Evolutionary conservation across 441 rosid genomes (phyloP).

Genomic region (Brassica hybrid): DNA sequence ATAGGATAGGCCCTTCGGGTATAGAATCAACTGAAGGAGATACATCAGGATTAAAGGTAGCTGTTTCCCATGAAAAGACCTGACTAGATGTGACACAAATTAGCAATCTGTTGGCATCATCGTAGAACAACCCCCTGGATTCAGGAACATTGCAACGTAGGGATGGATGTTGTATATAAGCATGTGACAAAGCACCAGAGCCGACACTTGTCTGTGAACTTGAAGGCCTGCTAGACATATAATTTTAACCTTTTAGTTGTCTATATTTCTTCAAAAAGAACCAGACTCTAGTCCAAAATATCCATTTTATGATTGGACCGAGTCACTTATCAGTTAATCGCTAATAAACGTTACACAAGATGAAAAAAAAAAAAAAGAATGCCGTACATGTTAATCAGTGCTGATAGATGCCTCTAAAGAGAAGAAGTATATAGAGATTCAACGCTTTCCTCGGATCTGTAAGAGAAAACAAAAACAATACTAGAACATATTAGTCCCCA

Average conservation of each 20-base stretch:
- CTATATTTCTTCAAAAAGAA: constrained; percentile 13
- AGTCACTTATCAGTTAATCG: constrained; percentile 5
- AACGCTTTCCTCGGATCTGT: constrained; percentile 74
- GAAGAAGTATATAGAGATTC: constrained; percentile 19
- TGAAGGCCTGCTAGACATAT: constrained; percentile 68
- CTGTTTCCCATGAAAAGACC: constrained; percentile 87
- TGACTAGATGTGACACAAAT: constrained; percentile 66
- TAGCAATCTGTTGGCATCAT: constrained; percentile 85
- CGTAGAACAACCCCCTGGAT: constrained; percentile 79
- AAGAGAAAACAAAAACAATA: constrained; percentile 23
- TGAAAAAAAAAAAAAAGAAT: neutral
- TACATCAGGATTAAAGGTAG: constrained; percentile 58
- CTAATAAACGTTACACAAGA: constrained; percentile 1
- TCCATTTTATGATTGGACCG: constrained; percentile 3
- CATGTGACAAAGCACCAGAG: constrained; percentile 89
- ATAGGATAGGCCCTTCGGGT: constrained; percentile 77
- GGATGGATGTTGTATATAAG: constrained; percentile 75
- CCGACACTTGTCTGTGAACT: constrained; percentile 64
- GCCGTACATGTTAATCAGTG: constrained; percentile 30
- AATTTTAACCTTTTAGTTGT: constrained; percentile 36
- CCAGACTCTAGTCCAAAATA: constrained; percentile 22
- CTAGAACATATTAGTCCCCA: constrained; percentile 4
- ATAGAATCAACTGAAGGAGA: constrained; percentile 77
- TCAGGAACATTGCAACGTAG: constrained; percentile 69
- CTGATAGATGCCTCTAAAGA: constrained; percentile 26